These are phyloP conservation scores for Geosmithia flava DNA, from an alignment of 2,329 filamentous ascomycete species.

Conservation along the genomic window DNA sequence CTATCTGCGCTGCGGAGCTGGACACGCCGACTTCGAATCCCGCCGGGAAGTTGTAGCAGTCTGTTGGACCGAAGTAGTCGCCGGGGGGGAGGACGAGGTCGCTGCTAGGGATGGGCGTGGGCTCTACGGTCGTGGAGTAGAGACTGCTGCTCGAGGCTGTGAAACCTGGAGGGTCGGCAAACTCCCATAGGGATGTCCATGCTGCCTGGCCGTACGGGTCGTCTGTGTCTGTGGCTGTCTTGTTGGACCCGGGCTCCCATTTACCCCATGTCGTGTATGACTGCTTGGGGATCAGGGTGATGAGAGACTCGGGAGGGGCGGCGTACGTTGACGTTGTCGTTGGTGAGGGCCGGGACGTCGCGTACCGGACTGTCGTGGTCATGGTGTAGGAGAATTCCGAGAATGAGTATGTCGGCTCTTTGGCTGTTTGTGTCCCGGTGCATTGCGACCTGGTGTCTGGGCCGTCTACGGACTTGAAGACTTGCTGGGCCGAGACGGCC, in stretches of 20 bases:
- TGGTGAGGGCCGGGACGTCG: slow-evolving; percentile 13
- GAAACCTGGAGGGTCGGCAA: slow-evolving; percentile 19
- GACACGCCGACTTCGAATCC: slow-evolving; percentile 36
- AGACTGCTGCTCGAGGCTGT: slow-evolving; percentile 11
- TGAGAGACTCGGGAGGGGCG: slow-evolving; percentile 11
- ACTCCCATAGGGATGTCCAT: slow-evolving; percentile 18
- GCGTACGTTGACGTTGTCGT: slow-evolving; percentile 17
- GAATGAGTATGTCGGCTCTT: slow-evolving; percentile 13
- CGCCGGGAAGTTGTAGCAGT: slow-evolving; percentile 35
- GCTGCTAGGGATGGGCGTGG: slow-evolving; percentile 39
- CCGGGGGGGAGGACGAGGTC: slow-evolving; percentile 42
- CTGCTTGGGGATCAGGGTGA: slow-evolving; percentile 11
- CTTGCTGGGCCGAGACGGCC: not conserved
- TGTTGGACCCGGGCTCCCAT: slow-evolving; percentile 17
- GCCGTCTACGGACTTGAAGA: not conserved
- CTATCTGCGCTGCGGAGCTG: slow-evolving; percentile 29
- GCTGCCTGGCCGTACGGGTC: slow-evolving; percentile 17
- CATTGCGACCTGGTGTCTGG: not conserved
- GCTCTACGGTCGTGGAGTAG: slow-evolving; percentile 34
- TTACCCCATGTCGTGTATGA: slow-evolving; percentile 20
- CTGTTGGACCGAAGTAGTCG: slow-evolving; percentile 33
- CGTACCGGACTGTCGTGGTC: slow-evolving; percentile 18
- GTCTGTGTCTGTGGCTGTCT: slow-evolving; percentile 12
- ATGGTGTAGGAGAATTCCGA: slow-evolving; percentile 16
- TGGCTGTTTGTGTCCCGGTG: not conserved